These are phyloP conservation scores for Aspergillus unguis DNA, from an alignment of 2,329 filamentous ascomycete genomes.

Conservation along the genomic window DNA sequence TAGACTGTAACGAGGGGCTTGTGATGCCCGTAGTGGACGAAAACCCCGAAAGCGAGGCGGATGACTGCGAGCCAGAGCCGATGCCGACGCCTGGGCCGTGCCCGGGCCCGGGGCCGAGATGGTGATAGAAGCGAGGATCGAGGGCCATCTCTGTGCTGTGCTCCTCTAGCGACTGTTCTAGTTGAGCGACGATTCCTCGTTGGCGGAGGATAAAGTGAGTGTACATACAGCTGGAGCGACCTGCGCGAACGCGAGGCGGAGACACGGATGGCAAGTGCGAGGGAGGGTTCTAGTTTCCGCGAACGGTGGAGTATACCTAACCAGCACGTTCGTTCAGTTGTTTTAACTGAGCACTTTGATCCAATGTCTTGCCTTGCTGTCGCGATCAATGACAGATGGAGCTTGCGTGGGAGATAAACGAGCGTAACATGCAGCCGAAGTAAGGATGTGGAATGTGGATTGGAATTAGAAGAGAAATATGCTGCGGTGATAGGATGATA, in stretches of 20 bases:
- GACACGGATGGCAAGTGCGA: slow-evolving; percentile 9
- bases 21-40: slow-evolving; percentile 37
- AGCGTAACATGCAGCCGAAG: slow-evolving; percentile 22
- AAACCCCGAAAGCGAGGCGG: slow-evolving; percentile 31
- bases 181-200: slow-evolving; percentile 38
- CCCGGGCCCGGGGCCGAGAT: slow-evolving; percentile 22
- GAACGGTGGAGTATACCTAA: not conserved
- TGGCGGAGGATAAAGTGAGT: slow-evolving; percentile 36
- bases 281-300: slow-evolving; percentile 3
- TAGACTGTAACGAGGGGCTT: slow-evolving; percentile 34
- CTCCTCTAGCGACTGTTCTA: slow-evolving; percentile 39
- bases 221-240: slow-evolving; percentile 37
- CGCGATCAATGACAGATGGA: not conserved
- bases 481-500: too few relatives aligned
- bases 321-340: too few relatives aligned
- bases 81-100: not conserved
- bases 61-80: slow-evolving; percentile 35
- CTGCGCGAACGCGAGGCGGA: slow-evolving; percentile 19
- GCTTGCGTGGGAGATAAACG: slow-evolving; percentile 21
- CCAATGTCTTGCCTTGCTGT: too few relatives aligned
- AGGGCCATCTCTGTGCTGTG: slow-evolving; percentile 40
- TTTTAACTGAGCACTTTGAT: too few relatives aligned
- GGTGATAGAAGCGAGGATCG: slow-evolving; percentile 40
- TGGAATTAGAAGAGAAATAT: too few relatives aligned
- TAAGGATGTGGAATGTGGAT: not conserved